Percentiles rank a stretch among this genome's conserved stretches.
Evolutionary conservation across 2,329 filamentous ascomycete genomes (phyloP).

Genomic region (Lachnellula arida): DNA sequence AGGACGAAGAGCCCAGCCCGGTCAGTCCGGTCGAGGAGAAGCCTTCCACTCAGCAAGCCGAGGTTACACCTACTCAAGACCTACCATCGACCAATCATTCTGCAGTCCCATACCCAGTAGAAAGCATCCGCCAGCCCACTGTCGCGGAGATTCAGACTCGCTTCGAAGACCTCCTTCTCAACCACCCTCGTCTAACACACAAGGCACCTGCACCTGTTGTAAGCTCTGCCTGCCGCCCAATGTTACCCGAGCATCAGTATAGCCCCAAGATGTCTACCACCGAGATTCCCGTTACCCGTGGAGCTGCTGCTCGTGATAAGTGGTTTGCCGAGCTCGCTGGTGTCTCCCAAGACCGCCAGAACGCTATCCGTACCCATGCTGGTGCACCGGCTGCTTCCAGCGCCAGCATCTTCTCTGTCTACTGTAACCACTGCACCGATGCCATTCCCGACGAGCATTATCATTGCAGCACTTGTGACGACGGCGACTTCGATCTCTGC

Average conservation of each 20-base stretch:
- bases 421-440: conserved; percentile 85
- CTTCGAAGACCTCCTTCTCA: conserved; percentile 28
- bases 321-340: conserved; percentile 32
- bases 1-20: conserved; percentile 40
- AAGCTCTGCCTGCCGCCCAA: conserved; percentile 9
- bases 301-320: conserved; percentile 28
- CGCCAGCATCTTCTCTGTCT: conserved; percentile 66
- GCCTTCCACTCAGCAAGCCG: conserved; percentile 3
- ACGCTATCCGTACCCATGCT: conserved; percentile 7
- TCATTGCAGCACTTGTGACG: conserved; percentile 90
- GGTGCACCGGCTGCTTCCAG: conserved; percentile 6
- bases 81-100: conserved; percentile 5
- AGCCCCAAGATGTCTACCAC: conserved; percentile 12
- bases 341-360: conserved; percentile 26
- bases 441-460: conserved; percentile 80
- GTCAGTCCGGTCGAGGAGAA: conserved; percentile 20
- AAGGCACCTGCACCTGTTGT: not conserved
- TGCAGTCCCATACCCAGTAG: conserved; percentile 10
- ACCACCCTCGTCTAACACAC: conserved; percentile 11
- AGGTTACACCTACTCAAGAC: conserved; percentile 2
- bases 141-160: conserved; percentile 27
- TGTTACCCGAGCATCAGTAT: conserved; percentile 1
- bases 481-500: conserved; percentile 93
- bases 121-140: conserved; percentile 13
- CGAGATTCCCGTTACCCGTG: conserved; percentile 26